Conservation (phyloP, 164 flowering plant genomes). For the Kalanchoe fedtschenkoi region DNA sequence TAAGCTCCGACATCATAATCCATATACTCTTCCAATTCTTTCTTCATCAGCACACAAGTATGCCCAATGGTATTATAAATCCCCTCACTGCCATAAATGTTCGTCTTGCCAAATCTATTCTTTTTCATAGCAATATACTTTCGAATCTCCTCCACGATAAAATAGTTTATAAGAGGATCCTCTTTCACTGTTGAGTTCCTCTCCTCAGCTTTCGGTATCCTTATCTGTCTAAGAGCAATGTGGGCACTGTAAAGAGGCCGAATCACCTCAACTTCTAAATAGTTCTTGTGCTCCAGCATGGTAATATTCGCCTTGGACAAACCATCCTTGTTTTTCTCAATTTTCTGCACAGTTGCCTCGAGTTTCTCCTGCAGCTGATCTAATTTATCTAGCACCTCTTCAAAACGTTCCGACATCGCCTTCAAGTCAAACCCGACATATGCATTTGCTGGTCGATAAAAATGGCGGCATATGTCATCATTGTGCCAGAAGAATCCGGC, state of each 20-base stretch:
- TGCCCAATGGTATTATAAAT: constrained; percentile 74
- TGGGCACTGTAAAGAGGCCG: constrained; percentile 72
- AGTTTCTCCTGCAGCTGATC: constrained; percentile 62
- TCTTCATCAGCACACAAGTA: constrained; percentile 63
- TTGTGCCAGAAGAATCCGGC: constrained; percentile 64
- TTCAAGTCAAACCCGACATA: constrained; percentile 35
- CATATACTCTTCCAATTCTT: constrained; percentile 82
- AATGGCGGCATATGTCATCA: constrained; percentile 59
- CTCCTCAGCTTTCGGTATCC: constrained; percentile 44
- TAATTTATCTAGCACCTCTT: constrained; percentile 54
- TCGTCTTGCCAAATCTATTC: constrained; percentile 48
- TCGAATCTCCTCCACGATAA: constrained; percentile 63
- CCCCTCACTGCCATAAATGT: constrained; percentile 48
- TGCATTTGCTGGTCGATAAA: constrained; percentile 30
- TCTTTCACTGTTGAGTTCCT: constrained; percentile 30
- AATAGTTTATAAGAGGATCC: constrained; percentile 67
- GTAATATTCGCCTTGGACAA: constrained; percentile 23
- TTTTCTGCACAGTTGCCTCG: constrained; percentile 37
- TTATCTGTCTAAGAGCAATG: constrained; percentile 62
- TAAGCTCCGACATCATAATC: constrained; percentile 82
- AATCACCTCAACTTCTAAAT: constrained; percentile 59
- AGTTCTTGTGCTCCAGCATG: constrained; percentile 42
- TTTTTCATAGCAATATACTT: constrained; percentile 80
- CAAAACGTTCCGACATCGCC: constrained; percentile 49
- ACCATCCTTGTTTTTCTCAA: constrained; percentile 37